These are phyloP conservation scores for Paxillus ammoniavirescens DNA, from an alignment of 768 basidiomycete species.

Conservation along the genomic window DNA sequence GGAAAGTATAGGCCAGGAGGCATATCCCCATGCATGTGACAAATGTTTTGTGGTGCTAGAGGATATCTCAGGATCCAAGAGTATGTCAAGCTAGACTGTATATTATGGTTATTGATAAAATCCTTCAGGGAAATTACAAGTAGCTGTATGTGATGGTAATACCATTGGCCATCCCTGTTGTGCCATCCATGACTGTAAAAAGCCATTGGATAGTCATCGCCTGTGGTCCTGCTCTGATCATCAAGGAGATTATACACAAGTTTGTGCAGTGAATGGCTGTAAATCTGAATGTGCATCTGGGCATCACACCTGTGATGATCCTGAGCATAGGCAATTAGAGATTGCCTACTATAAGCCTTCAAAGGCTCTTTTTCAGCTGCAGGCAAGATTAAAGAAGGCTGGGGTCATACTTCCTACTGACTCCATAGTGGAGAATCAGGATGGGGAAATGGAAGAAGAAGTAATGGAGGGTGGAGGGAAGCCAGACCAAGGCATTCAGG, in stretches of 20 bases:
- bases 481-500: too few relatives aligned
- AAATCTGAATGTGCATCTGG: background rate
- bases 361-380: slow-evolving; percentile 28
- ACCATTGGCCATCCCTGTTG: too few relatives aligned
- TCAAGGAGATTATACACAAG: too few relatives aligned
- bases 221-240: too few relatives aligned
- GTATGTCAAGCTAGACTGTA: slow-evolving; percentile 1
- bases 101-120: slow-evolving; percentile 25
- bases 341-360: slow-evolving; percentile 13
- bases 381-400: slow-evolving; percentile 5
- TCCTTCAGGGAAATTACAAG: slow-evolving; percentile 18
- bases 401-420: background rate
- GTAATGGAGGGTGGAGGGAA: too few relatives aligned
- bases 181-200: too few relatives aligned
- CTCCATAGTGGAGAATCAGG: too few relatives aligned
- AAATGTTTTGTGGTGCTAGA: slow-evolving; percentile 6
- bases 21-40: slow-evolving; percentile 11
- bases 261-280: slow-evolving; percentile 30
- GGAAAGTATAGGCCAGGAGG: slow-evolving; percentile 9
- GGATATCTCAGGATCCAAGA: background rate
- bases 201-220: too few relatives aligned
- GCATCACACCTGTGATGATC: slow-evolving; percentile 16
- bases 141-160: too few relatives aligned
- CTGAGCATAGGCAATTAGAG: slow-evolving; percentile 24
- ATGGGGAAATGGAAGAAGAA: too few relatives aligned